These are phyloP conservation scores for Trifolium pratense DNA, from an alignment of 306 rosid species.

Conservation along the genomic window DNA sequence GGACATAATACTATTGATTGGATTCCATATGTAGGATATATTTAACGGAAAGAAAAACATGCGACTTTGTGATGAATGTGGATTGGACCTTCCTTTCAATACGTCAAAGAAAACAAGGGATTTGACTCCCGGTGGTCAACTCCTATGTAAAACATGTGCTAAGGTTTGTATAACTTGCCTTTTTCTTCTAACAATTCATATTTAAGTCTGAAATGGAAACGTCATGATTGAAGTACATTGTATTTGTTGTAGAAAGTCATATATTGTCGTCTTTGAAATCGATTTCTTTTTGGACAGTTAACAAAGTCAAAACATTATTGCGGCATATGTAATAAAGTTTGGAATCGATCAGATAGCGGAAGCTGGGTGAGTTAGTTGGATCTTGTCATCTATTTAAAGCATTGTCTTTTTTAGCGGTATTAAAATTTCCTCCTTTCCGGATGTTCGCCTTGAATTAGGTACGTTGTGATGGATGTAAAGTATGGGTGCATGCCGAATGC, in stretches of 20 bases:
- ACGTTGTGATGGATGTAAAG: slow-evolving; percentile 94
- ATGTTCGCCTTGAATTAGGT: slow-evolving; percentile 59
- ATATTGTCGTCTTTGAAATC: slow-evolving; percentile 36
- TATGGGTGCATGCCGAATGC: slow-evolving; percentile 97
- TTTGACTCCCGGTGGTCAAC: slow-evolving; percentile 55
- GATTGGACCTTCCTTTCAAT: slow-evolving; percentile 61
- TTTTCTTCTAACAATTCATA: slow-evolving; percentile 30
- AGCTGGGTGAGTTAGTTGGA: slow-evolving; percentile 81
- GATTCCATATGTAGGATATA: slow-evolving; percentile 55
- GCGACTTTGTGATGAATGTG: slow-evolving; percentile 72
- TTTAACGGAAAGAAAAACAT: slow-evolving; percentile 52
- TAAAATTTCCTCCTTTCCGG: slow-evolving; percentile 18
- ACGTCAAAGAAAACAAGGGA: slow-evolving; percentile 59
- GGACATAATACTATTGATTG: slow-evolving; percentile 21
- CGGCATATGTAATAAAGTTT: slow-evolving; percentile 92
- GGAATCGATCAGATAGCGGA: slow-evolving; percentile 91
- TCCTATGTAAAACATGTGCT: slow-evolving; percentile 79
- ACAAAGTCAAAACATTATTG: slow-evolving; percentile 82
- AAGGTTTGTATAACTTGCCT: slow-evolving; percentile 63
- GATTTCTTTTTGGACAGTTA: slow-evolving; percentile 55
- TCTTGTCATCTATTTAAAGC: slow-evolving; percentile 28
- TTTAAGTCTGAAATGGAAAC: slow-evolving; percentile 32
- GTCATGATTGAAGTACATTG: slow-evolving; percentile 31
- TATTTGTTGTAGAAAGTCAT: slow-evolving; percentile 20
- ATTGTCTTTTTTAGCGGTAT: slow-evolving; percentile 8